Evolutionary conservation across 768 basidiomycete genomes (phyloP), one percentile per base, ranked within the genome.

Genomic region (Melanogaster broomeanus): DNA sequence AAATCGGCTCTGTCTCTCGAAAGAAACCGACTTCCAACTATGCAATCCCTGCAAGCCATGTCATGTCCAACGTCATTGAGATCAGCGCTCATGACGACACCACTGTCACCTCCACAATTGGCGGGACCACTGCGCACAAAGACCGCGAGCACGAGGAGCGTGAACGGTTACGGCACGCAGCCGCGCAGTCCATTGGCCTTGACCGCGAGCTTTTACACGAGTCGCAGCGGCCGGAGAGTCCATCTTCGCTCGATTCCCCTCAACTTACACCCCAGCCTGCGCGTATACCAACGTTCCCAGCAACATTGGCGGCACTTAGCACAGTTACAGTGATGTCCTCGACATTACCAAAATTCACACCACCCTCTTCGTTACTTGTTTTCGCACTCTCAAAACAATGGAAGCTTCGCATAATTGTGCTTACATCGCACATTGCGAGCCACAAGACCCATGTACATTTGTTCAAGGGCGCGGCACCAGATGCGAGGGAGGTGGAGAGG

Each of bases 101-200:
- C 1, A 52, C 53, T 1, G 22, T 61, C 46, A 55, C 63, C 22
- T 42, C 66, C 5, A 44, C 52, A 0, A 3, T 59, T 3, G 41
- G 69, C 41, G 71, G 74, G 4, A 37, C 61, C 18, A 48, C 43
- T 8, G 25, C 62, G 3, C 58, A 62, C 46, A 55, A 13, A 42
- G 82, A 87, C 56, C 78, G 74, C 40, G 89, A 91, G 60, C 76
- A 80, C 42, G 84, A 85, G 61, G 89, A 91, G 59, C 80, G 90
- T 10, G 81, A 87, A 55, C 80, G 87, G n/a, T 70, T 92, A 28
- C 74, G 88, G 28, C 85, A 87, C 48, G 83, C 80, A 34, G 90
- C 90, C 16, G 90, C 89, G 0, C 84, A 88, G 60, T 81, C 85
- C 12, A 83, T 92, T 42, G 90, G 90, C 6, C 73, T 90, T 28